Conservation (phyloP, 805 yeast species). For the Pichia paraexigua region DNA sequence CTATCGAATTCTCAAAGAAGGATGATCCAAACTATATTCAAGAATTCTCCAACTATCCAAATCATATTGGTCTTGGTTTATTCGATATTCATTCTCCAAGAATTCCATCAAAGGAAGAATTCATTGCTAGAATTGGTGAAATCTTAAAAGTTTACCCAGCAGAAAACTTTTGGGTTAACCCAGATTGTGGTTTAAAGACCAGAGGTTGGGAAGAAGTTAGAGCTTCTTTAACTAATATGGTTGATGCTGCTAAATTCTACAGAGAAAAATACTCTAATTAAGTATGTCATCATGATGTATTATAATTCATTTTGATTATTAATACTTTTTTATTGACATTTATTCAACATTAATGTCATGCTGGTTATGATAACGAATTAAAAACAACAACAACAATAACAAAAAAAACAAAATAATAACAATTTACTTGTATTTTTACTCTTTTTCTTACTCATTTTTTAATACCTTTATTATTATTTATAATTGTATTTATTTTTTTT, state of each 20-base stretch:
- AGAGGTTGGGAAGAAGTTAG: constrained; percentile 99
- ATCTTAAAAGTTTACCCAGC: constrained; percentile 97
- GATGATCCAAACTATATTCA: constrained; percentile 97
- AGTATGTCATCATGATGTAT: constrained; percentile 2
- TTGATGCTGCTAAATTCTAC: constrained; percentile 96
- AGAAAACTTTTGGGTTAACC: constrained; percentile 99
- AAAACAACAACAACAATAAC: too few relatives aligned
- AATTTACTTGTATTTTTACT: constrained; percentile 12
- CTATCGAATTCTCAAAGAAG: constrained; percentile 99
- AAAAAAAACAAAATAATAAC: constrained; percentile 1
- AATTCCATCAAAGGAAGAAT: constrained; percentile 96
- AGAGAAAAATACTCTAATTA: constrained; percentile 39
- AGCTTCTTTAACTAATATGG: constrained; percentile 96
- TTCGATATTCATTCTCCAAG: constrained; percentile 99
- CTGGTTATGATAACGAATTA: constrained; percentile 16
- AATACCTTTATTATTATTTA: neutral
- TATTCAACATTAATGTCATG: constrained; percentile 33
- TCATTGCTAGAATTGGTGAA: constrained; percentile 85
- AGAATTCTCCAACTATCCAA: constrained; percentile 97
- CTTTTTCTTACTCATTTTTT: constrained; percentile 9
- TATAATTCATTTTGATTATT: neutral
- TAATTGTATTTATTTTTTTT: constrained; percentile 7
- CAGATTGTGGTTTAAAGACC: constrained; percentile 99
- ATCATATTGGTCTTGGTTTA: constrained; percentile 98
- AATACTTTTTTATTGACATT: constrained; percentile 17